A percentile compares a stretch with the other conserved stretches of the same genome.
Conservation (phyloP, 2,329 filamentous ascomycete genomes). For the Botrytis medusae region DNA sequence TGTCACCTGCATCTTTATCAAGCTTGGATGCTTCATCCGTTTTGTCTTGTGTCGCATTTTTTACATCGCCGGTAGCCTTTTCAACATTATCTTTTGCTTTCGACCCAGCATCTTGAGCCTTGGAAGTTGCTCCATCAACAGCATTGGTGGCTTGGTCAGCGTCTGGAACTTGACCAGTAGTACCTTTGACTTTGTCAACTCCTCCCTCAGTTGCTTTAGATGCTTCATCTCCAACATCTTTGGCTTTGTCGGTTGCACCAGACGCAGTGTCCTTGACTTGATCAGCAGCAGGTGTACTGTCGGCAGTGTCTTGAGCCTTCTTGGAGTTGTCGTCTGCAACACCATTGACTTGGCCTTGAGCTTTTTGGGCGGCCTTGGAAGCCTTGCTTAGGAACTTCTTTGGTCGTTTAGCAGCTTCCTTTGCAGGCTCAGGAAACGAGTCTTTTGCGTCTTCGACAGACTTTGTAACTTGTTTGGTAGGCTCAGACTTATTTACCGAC, state of each 20-base stretch:
- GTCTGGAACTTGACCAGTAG: neutral
- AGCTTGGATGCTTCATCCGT: neutral
- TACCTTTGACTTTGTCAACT: neutral
- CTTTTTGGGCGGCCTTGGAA: constrained; percentile 12
- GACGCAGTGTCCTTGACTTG: neutral
- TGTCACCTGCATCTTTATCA: neutral
- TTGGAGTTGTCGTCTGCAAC: neutral
- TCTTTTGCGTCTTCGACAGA: neutral
- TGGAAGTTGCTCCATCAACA: neutral
- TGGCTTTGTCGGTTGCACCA: neutral
- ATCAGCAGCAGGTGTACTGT: neutral
- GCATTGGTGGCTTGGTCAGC: constrained; percentile 4
- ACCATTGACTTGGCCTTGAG: neutral
- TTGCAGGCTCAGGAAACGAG: neutral
- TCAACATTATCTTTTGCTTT: neutral
- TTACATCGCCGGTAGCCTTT: neutral
- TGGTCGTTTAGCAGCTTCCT: constrained; percentile 7
- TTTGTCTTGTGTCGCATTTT: neutral
- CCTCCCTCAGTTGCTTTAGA: neutral
- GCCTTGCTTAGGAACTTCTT: constrained; percentile 23
- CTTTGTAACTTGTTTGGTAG: constrained; percentile 9
- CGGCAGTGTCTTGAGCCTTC: constrained; percentile 3
- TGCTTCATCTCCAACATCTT: constrained; percentile 4
- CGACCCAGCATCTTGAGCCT: neutral
- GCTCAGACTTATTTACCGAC: neutral